Evolutionary conservation across 305 asterid genomes (phyloP), one percentile per base, ranked within the genome.

Genomic region (Fraxinus latifolia): DNA sequence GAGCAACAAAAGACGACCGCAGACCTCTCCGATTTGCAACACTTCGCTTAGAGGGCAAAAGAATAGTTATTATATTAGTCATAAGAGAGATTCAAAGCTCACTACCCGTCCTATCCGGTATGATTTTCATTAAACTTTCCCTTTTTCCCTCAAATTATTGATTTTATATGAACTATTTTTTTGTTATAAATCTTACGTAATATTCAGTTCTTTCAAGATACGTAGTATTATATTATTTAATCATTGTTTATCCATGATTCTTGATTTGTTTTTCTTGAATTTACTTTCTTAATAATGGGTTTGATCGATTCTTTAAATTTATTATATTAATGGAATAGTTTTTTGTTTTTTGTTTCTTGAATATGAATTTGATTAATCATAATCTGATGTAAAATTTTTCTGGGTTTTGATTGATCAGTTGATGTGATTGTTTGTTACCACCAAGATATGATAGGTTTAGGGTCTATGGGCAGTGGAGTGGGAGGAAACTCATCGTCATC

Each of bases 401-500:
- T 62, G 82, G 84, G 80, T 62, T 88, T 86, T 85, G 88, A 85
- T 89, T 85, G 87, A 85, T 90, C 88, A 78, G 88, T 86, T 60
- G 81, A 79, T 47, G 65, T 34, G 68, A 60, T 33, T 79, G 53
- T 42, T 65, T 76, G 21, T 65, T 67, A 36, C 21, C 80, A 77
- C 78, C 33, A 25, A 84, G 75, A 42, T 55, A 91, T 92, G 97
- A 91, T 90, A 89, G 91, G 93, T 84, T 89, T 91, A 32, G 93
- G 95, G 85, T 81, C 88, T 81, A 79, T 89, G 86, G 91, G 90
- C 68, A 80, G 78, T 81, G 93, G 93, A 82, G 91, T 74, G 3
- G 89, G 92, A 44, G 90, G 87, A 37, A 81, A 88, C 29, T 85
- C 93, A 17, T 87, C 93, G n/a, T 83, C 96, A 1, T 89, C 97